Conservation (phyloP, 2,329 filamentous ascomycete species). For the Neonectria sp. region DNA sequence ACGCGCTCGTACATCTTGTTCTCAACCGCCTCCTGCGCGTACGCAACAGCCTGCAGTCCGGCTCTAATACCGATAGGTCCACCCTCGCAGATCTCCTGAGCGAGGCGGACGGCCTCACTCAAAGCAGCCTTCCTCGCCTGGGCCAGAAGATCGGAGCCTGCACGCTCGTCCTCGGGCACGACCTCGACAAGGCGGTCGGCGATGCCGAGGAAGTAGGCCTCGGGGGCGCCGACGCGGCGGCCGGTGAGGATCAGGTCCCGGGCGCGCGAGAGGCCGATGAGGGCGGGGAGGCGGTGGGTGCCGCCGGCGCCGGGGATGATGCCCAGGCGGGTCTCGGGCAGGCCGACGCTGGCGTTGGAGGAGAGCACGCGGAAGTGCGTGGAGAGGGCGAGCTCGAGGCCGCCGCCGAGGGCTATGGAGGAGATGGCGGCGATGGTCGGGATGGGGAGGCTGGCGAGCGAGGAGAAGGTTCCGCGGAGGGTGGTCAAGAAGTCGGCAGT, state of each 20-base stretch:
- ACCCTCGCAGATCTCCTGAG: conserved; percentile 89
- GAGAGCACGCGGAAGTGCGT: conserved; percentile 92
- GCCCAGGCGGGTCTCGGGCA: conserved; percentile 92
- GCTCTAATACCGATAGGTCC: conserved; percentile 87
- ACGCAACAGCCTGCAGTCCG: conserved; percentile 83
- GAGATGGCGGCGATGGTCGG: conserved; percentile 92
- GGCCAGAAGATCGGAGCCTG: conserved; percentile 62
- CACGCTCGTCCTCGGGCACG: conserved; percentile 67
- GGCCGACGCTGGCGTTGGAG: conserved; percentile 82
- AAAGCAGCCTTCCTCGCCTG: conserved; percentile 78
- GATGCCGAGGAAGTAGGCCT: conserved; percentile 93
- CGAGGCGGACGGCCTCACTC: conserved; percentile 82
- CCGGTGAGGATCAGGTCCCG: conserved; percentile 93
- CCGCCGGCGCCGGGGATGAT: conserved; percentile 97
- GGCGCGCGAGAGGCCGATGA: conserved; percentile 87
- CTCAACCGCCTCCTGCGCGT: conserved; percentile 83
- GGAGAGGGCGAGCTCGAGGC: conserved; percentile 91
- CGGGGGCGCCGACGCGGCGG: conserved; percentile 83
- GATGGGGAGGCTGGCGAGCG: conserved; percentile 82
- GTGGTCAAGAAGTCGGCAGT: conserved; percentile 83
- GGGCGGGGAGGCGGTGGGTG: conserved; percentile 85
- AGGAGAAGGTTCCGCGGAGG: conserved; percentile 82
- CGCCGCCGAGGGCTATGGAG: conserved; percentile 90
- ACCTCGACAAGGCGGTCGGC: conserved; percentile 93
- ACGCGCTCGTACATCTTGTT: conserved; percentile 90